These are phyloP conservation scores for Cercospora sp. DNA, from an alignment of 2,329 filamentous ascomycete genomes.

Conservation along the genomic window DNA sequence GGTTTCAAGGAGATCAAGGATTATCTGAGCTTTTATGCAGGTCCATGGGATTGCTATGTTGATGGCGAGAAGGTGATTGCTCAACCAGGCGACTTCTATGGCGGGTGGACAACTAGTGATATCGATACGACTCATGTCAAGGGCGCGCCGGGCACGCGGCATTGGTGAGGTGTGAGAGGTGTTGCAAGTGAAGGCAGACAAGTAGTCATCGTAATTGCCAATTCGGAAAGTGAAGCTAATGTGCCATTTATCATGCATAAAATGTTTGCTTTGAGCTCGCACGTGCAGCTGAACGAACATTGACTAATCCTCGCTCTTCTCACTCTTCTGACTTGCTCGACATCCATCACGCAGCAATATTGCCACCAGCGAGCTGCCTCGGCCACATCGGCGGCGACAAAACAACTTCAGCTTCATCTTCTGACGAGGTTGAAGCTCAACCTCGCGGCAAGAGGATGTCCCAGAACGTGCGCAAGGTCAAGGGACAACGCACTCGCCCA, in stretches of 20 bases:
- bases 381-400: not conserved
- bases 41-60: slow-evolving; percentile 63
- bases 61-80: slow-evolving; percentile 61
- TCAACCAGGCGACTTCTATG: slow-evolving; percentile 64
- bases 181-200: not conserved
- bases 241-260: not conserved
- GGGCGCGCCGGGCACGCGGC: slow-evolving; percentile 46
- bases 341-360: not conserved
- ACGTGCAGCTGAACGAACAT: too few species aligned
- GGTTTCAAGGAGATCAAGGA: slow-evolving; percentile 57
- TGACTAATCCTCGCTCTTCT: too few species aligned
- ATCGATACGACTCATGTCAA: slow-evolving; percentile 55
- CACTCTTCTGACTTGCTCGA: too few species aligned
- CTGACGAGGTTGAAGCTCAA: not conserved
- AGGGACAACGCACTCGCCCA: not conserved
- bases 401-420: not conserved
- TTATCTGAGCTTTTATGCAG: slow-evolving; percentile 61
- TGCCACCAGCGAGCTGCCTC: not conserved
- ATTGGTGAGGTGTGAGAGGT: slow-evolving; percentile 18
- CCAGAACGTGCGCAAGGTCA: not conserved
- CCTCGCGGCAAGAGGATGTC: too few species aligned
- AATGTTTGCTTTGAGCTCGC: not conserved
- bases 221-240: not conserved
- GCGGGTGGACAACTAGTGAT: slow-evolving; percentile 64
- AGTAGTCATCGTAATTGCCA: not conserved